Percentiles rank a stretch among this genome's conserved stretches.
phyloP scores from a whole-genome alignment of 768 basidiomycete genomes.

The Trametes coccinea region DNA sequence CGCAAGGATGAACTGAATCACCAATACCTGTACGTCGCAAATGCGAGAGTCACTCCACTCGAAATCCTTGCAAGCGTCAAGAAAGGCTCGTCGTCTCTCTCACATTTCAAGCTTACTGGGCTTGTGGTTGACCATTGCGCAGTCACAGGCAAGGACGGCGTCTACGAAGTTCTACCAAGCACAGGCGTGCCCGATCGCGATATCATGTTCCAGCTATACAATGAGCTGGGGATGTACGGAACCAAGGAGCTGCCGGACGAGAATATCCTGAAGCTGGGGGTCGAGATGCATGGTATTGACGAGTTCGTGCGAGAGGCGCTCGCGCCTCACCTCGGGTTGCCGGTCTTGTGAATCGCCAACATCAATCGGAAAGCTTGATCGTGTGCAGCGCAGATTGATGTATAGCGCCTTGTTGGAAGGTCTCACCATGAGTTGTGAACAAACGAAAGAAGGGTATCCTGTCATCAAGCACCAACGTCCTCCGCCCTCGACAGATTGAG shows the following conservation, averaged over 20 bases:
- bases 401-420: no score
- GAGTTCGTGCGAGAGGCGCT: conserved; percentile 22
- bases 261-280: conserved; percentile 20
- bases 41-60: conserved; percentile 20
- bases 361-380: not conserved
- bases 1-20: conserved; percentile 19
- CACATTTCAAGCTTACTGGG: no score
- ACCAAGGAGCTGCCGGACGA: conserved; percentile 25
- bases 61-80: conserved; percentile 22
- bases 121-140: not conserved
- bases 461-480: conserved; percentile 25
- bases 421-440: no score
- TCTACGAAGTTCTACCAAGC: conserved; percentile 15
- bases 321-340: conserved; percentile 23
- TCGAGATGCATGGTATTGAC: conserved; percentile 21
- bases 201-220: conserved; percentile 28
- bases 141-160: conserved; percentile 24
- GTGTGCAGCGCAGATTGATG: no score
- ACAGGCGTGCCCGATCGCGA: conserved; percentile 27
- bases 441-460: not conserved
- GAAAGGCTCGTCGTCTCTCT: not conserved
- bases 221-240: conserved; percentile 26
- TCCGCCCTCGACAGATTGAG: conserved; percentile 40
- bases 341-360: conserved; percentile 1
- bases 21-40: conserved; percentile 21